Evolutionary conservation across 2,329 filamentous ascomycete species (phyloP).

Genomic region (Aspergillus fumigatiaffinis): DNA sequence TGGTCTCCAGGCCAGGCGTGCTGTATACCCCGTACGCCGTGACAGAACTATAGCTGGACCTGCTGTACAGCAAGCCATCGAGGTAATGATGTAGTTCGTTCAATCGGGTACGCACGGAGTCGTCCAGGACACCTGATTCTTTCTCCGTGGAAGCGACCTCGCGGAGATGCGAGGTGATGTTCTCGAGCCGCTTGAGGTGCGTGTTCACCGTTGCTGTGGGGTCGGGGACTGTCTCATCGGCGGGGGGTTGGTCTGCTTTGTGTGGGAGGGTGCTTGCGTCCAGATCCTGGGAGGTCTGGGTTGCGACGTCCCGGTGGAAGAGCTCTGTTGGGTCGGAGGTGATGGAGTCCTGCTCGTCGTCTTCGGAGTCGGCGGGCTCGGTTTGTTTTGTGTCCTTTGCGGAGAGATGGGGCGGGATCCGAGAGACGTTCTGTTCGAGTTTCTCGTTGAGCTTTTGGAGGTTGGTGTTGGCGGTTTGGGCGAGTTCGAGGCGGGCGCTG

Average conservation of each 20-base stretch:
- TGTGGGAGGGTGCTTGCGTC: constrained; percentile 18
- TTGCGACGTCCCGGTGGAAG: constrained; percentile 61
- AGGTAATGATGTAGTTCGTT: constrained; percentile 52
- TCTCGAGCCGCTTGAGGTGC: constrained; percentile 47
- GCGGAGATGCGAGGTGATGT: constrained; percentile 49
- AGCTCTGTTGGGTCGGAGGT: constrained; percentile 60
- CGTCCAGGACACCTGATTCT: constrained; percentile 28
- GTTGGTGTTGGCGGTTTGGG: constrained; percentile 48
- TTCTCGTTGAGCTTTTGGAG: constrained; percentile 55
- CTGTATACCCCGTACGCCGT: constrained; percentile 34
- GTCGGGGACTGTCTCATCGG: constrained; percentile 12
- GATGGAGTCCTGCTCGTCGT: constrained; percentile 45
- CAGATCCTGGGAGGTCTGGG: constrained; percentile 52
- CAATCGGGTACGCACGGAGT: constrained; percentile 31
- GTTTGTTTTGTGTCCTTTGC: constrained; percentile 20
- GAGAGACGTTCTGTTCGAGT: constrained; percentile 50
- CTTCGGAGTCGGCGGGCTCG: constrained; percentile 22
- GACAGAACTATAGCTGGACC: constrained; percentile 24
- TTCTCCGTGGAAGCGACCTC: constrained; percentile 43
- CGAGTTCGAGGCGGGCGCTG: constrained; percentile 55
- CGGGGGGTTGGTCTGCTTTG: constrained; percentile 10
- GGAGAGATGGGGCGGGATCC: constrained; percentile 42
- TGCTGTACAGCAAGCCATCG: constrained; percentile 43
- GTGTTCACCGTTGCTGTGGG: constrained; percentile 24
- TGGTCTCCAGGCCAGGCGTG: constrained; percentile 24